These are phyloP conservation scores for Chaetomium fimeti DNA, from an alignment of 495 filamentous ascomycete species.

Conservation along the genomic window DNA sequence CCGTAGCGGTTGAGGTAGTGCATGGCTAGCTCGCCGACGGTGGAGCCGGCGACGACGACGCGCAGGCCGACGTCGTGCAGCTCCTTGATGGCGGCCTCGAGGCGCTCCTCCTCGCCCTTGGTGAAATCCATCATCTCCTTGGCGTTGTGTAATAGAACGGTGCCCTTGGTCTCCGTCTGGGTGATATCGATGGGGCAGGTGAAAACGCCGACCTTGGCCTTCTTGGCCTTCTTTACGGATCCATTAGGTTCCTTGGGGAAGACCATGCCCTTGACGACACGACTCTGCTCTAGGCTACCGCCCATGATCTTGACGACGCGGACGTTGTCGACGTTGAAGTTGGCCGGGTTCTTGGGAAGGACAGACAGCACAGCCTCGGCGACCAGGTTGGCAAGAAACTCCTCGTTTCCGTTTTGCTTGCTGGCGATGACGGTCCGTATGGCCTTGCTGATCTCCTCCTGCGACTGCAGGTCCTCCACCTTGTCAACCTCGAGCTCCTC, in stretches of 20 bases:
- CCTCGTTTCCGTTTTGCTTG: conserved; percentile 93
- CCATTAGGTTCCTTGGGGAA: conserved; percentile 92
- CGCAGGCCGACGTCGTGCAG: conserved; percentile 89
- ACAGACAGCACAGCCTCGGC: conserved; percentile 93
- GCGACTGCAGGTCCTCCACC: conserved; percentile 75
- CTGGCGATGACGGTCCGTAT: conserved; percentile 92
- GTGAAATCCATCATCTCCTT: conserved; percentile 99
- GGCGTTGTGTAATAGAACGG: conserved; percentile 93
- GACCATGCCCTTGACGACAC: conserved; percentile 97
- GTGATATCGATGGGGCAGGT: conserved; percentile 93
- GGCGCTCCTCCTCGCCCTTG: conserved; percentile 89
- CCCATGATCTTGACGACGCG: conserved; percentile 99
- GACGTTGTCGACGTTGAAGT: conserved; percentile 99
- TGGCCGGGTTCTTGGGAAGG: conserved; percentile 91
- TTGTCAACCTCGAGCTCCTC: conserved; percentile 91
- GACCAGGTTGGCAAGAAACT: conserved; percentile 79
- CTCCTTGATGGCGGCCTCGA: conserved; percentile 90
- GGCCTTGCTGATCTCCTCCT: conserved; percentile 86
- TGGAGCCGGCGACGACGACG: conserved; percentile 86
- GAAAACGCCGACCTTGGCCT: conserved; percentile 95
- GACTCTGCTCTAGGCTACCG: conserved; percentile 86
- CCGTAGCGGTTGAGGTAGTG: conserved; percentile 98
- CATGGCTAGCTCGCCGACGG: conserved; percentile 90
- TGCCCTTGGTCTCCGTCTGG: conserved; percentile 99
- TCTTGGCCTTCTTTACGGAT: conserved; percentile 79